phyloP scores from a whole-genome alignment of 768 basidiomycete species.

The Collybia sp. region DNA sequence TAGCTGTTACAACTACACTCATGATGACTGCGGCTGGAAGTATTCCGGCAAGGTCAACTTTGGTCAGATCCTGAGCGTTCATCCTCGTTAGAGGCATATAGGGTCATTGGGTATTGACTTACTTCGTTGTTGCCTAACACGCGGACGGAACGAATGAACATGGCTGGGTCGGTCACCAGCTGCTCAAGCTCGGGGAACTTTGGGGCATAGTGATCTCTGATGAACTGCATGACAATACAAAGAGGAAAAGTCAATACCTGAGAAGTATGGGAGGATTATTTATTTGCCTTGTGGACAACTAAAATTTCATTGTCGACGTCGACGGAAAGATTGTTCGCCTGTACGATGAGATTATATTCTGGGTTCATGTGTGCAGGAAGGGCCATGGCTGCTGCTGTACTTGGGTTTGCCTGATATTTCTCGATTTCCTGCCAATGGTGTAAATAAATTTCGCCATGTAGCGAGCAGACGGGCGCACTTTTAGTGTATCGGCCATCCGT shows the following conservation, averaged over 20 bases:
- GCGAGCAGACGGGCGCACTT: conserved; percentile 35
- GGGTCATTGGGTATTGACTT: conserved; percentile 9
- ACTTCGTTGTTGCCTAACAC: conserved; percentile 83
- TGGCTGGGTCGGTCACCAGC: conserved; percentile 84
- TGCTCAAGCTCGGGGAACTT: conserved; percentile 98
- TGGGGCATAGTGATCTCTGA: conserved; percentile 92
- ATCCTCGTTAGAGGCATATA: conserved; percentile 2
- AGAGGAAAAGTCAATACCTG: conserved; percentile 12
- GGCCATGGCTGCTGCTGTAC: conserved; percentile 72
- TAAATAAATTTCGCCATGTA: background rate
- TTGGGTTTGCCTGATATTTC: conserved; percentile 78
- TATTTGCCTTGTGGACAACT: conserved; percentile 85
- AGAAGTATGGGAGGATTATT: background rate
- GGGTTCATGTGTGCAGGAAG: conserved; percentile 85
- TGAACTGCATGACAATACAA: conserved; percentile 58
- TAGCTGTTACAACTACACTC: conserved; percentile 94
- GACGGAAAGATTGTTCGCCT: conserved; percentile 96
- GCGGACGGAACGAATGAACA: conserved; percentile 90
- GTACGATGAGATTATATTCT: conserved; percentile 94
- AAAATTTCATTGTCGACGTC: conserved; percentile 98
- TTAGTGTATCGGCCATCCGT: conserved; percentile 81
- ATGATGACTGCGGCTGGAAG: conserved; percentile 89
- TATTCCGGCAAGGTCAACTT: conserved; percentile 74
- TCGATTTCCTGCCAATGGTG: conserved; percentile 68
- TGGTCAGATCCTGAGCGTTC: conserved; percentile 71